A percentile compares a stretch with the other conserved stretches of the same genome.
phyloP scores from a whole-genome alignment of 352 stramenopile genomes.

The Pythium brassicae region DNA sequence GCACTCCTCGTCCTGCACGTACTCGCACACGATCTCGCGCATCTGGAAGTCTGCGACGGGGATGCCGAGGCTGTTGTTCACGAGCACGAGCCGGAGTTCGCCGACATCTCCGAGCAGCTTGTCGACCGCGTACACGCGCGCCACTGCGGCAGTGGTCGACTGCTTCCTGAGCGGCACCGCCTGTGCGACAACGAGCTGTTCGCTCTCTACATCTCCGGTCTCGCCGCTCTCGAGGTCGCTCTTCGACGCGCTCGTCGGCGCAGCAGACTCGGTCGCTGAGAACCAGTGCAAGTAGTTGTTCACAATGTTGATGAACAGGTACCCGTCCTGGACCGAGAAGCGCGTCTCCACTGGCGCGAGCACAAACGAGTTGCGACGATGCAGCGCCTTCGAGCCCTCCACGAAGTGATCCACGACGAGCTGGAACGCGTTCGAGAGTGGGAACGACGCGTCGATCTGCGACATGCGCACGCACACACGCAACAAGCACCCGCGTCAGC shows the following conservation, averaged over 20 bases:
- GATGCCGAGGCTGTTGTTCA: conserved; percentile 87
- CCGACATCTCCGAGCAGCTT: conserved; percentile 84
- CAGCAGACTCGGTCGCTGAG: conserved; percentile 13
- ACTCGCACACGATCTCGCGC: conserved; percentile 85
- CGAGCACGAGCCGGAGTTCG: conserved; percentile 76
- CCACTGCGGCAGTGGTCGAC: not conserved
- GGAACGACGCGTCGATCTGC: conserved; percentile 78
- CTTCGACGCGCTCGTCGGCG: not conserved
- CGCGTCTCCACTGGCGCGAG: conserved; percentile 77
- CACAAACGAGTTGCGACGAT: conserved; percentile 73
- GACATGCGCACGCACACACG: conserved; percentile 16
- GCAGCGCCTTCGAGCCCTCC: conserved; percentile 44
- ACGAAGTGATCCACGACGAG: conserved; percentile 82
- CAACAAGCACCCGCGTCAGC: not conserved
- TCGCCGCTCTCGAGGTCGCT: conserved; percentile 2
- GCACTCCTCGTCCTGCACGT: conserved; percentile 81
- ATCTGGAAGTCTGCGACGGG: conserved; percentile 85
- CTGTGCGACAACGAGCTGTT: not conserved
- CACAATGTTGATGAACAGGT: conserved; percentile 79
- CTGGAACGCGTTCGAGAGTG: conserved; percentile 76
- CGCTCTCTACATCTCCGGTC: not conserved
- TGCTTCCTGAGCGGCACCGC: conserved; percentile 1
- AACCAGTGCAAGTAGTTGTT: conserved; percentile 82
- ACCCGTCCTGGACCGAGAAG: conserved; percentile 83
- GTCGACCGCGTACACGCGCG: conserved; percentile 45